Percentiles rank a stretch among this genome's conserved stretches.
These are phyloP conservation scores for Nemophila menziesii DNA, from an alignment of 257 asterid genomes.

Conservation along the genomic window DNA sequence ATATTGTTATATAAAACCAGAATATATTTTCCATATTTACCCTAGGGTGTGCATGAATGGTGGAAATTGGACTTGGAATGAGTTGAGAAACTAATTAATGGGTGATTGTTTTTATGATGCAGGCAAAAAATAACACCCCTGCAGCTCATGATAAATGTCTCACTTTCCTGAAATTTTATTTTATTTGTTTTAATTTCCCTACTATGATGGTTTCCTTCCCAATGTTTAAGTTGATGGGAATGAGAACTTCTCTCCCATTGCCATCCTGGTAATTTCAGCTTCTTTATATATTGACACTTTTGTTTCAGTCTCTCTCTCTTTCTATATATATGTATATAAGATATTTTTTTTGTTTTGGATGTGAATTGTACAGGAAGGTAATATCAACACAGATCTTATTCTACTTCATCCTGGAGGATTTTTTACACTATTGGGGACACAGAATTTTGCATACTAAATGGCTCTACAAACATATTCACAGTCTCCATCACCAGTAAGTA, in stretches of 20 bases:
- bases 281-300: constrained; percentile 39
- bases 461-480: constrained; percentile 97
- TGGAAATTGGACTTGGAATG: too few species aligned
- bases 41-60: not conserved
- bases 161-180: constrained; percentile 71
- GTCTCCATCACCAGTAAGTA: constrained; percentile 96
- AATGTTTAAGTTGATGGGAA: constrained; percentile 80
- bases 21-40: not conserved
- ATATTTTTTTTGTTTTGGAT: constrained; percentile 3
- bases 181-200: constrained; percentile 78
- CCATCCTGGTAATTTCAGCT: constrained; percentile 96
- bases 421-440: constrained; percentile 96
- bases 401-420: constrained; percentile 90
- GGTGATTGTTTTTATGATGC: constrained; percentile 35
- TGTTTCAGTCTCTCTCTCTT: not conserved
- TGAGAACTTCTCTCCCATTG: constrained; percentile 83
- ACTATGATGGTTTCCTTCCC: constrained; percentile 87
- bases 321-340: too few species aligned
- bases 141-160: constrained; percentile 95
- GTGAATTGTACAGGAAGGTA: constrained; percentile 64
- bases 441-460: constrained; percentile 89
- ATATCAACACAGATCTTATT: constrained; percentile 69
- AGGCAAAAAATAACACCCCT: constrained; percentile 77
- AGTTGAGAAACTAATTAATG: too few species aligned
- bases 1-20: too few species aligned